phyloP scores from a whole-genome alignment of 441 rosid species.

The Arabidopsis hybrid region DNA sequence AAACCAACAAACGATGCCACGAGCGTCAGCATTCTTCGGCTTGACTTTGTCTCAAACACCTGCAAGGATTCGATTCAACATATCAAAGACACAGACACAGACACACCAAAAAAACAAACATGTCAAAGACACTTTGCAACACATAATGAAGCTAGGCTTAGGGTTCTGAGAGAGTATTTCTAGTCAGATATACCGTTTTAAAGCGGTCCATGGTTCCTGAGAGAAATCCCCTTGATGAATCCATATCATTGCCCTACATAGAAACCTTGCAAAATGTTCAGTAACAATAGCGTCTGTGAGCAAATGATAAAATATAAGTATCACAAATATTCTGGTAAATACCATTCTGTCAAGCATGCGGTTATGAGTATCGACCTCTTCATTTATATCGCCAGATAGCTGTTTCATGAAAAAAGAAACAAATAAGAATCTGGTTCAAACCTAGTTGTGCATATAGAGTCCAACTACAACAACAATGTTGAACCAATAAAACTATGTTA shows the following conservation, averaged over 20 bases:
- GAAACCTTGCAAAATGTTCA: slow-evolving; percentile 35
- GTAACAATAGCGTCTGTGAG: slow-evolving; percentile 32
- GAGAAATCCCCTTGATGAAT: slow-evolving; percentile 89
- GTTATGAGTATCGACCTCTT: slow-evolving; percentile 94
- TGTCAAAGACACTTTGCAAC: slow-evolving; percentile 21
- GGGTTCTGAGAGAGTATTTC: neutral
- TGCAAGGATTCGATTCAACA: slow-evolving; percentile 39
- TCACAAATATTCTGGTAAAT: slow-evolving; percentile 21
- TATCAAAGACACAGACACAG: neutral
- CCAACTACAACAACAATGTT: no score
- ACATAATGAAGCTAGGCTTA: neutral
- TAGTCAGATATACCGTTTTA: slow-evolving; percentile 66
- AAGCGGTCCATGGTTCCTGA: slow-evolving; percentile 99
- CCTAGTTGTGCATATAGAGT: neutral
- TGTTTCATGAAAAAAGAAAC: slow-evolving; percentile 43
- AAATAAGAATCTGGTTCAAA: slow-evolving; percentile 27
- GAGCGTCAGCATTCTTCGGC: slow-evolving; percentile 85
- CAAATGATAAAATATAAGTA: neutral
- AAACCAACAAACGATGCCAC: slow-evolving; percentile 88
- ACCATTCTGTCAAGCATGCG: slow-evolving; percentile 95
- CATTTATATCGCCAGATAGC: slow-evolving; percentile 94
- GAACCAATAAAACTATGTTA: neutral
- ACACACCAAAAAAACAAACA: no score
- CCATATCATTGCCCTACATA: slow-evolving; percentile 94
- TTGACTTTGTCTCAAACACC: slow-evolving; percentile 97